Evolutionary conservation across 805 yeast species (phyloP).

Genomic region (Lachancea sp.): DNA sequence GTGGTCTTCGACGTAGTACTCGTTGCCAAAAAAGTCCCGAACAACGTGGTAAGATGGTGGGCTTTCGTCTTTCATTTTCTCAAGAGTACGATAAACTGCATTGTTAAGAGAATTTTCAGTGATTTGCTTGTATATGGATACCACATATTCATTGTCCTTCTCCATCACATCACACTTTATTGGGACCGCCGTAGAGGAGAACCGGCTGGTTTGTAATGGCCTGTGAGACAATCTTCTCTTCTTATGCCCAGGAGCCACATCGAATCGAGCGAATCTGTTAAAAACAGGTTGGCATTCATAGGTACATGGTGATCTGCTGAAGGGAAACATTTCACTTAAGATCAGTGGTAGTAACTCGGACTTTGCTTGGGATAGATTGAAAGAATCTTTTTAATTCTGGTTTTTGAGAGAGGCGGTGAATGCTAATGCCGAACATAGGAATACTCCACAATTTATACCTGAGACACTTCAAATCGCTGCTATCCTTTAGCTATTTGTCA

Average conservation of each 20-base stretch:
- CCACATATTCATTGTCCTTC: constrained; percentile 13
- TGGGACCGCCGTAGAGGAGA: not conserved
- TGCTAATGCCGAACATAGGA: not conserved
- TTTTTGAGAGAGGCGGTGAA: not conserved
- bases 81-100: constrained; percentile 14
- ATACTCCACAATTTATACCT: not conserved
- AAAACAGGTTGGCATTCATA: constrained; percentile 22
- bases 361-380: too few species aligned
- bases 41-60: constrained; percentile 23
- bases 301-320: constrained; percentile 22
- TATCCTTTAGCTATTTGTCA: constrained; percentile 4
- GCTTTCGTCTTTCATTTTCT: constrained; percentile 16
- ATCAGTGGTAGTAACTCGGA: too few species aligned
- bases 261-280: constrained; percentile 8
- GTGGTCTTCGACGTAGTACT: constrained; percentile 28
- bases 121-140: constrained; percentile 19
- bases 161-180: constrained; percentile 14
- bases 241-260: constrained; percentile 12
- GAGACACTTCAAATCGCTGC: not conserved
- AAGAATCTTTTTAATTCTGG: too few species aligned
- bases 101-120: constrained; percentile 17
- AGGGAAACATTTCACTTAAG: constrained; percentile 16
- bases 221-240: constrained; percentile 9
- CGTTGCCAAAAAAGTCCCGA: constrained; percentile 27
- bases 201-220: not conserved